These are phyloP conservation scores for Penicillium roqueforti DNA, from an alignment of 495 filamentous ascomycete genomes.

Conservation along the genomic window DNA sequence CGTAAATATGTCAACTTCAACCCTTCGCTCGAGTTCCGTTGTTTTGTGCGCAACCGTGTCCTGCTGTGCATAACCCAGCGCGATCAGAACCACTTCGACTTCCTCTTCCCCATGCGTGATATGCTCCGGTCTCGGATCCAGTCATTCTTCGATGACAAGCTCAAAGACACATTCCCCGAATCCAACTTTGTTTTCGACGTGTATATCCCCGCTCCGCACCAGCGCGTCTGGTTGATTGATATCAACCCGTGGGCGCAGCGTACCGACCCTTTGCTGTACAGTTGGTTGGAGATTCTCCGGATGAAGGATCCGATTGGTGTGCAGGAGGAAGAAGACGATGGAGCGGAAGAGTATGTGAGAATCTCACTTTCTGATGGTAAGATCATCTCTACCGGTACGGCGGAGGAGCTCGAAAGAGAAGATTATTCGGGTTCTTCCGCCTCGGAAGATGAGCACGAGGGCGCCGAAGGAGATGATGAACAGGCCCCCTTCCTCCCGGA, in stretches of 20 bases:
- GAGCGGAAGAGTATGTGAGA: conserved; percentile 36
- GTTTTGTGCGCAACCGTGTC: conserved; percentile 76
- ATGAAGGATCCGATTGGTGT: conserved; percentile 54
- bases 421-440: conserved; percentile 12
- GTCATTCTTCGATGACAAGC: conserved; percentile 66
- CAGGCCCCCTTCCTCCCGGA: conserved; percentile 66
- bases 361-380: conserved; percentile 36
- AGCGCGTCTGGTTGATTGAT: conserved; percentile 81
- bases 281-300: conserved; percentile 80
- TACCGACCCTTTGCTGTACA: conserved; percentile 86
- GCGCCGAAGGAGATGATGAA: conserved; percentile 48
- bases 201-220: conserved; percentile 76
- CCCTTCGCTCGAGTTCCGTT: conserved; percentile 88
- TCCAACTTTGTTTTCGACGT: conserved; percentile 82
- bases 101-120: conserved; percentile 62
- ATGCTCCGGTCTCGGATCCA: conserved; percentile 58
- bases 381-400: conserved; percentile 7
- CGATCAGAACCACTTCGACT: conserved; percentile 85
- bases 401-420: conserved; percentile 20
- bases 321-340: conserved; percentile 29
- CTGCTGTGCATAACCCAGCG: conserved; percentile 84
- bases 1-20: conserved; percentile 84
- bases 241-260: conserved; percentile 92
- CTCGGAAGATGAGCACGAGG: conserved; percentile 37
- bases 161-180: conserved; percentile 78